phyloP scores from a whole-genome alignment of 345 rosid species.

The Gossypium thurberi region DNA sequence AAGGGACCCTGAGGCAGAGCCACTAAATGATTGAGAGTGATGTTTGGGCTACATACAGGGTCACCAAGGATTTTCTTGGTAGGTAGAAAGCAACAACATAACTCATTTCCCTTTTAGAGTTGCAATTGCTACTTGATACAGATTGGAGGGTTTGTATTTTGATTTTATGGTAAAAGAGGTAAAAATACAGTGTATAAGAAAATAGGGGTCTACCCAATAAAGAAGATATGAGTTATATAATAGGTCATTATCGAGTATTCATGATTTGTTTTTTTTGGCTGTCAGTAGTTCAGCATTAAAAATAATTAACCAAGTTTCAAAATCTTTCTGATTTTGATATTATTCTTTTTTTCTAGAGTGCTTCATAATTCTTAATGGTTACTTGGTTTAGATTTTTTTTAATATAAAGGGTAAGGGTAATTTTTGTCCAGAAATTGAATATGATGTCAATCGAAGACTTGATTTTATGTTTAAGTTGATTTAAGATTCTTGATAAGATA shows the following conservation, averaged over 20 bases:
- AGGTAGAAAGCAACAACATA: constrained; percentile 12
- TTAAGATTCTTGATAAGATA: too few relatives aligned
- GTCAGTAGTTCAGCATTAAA: not conserved
- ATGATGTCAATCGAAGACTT: too few relatives aligned
- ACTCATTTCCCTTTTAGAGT: constrained; percentile 10
- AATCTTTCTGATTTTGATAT: not conserved
- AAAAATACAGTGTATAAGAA: not conserved
- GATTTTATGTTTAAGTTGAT: too few relatives aligned
- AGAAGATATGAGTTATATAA: too few relatives aligned
- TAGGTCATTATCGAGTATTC: not conserved
- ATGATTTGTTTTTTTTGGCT: not conserved
- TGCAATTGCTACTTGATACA: not conserved
- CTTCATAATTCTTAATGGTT: too few relatives aligned
- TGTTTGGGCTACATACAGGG: not conserved
- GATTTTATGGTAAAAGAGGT: constrained; percentile 2
- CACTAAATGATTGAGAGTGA: constrained; percentile 57
- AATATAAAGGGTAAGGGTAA: too few relatives aligned
- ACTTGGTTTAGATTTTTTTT: too few relatives aligned
- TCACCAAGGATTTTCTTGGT: not conserved
- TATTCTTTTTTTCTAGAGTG: too few relatives aligned
- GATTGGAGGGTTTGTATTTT: not conserved
- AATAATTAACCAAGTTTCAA: not conserved
- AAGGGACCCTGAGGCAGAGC: constrained; percentile 62
- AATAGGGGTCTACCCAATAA: too few relatives aligned
- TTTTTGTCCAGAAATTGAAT: too few relatives aligned